Conservation (phyloP, 257 asterid genomes). For the Petunia secreta region DNA sequence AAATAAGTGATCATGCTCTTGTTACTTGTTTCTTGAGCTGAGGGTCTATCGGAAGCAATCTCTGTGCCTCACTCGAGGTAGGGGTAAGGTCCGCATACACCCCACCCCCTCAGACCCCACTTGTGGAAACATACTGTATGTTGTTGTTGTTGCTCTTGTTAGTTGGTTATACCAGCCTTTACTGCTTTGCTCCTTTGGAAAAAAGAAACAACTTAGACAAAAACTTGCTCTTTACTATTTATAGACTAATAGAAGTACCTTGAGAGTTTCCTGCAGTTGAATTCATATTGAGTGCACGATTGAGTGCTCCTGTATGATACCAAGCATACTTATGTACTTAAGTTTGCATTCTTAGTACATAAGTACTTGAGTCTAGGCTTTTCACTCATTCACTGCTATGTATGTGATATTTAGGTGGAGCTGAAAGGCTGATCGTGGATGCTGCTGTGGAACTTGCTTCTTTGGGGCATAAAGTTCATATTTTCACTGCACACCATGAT, state of each 20-base stretch:
- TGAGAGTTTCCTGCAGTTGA: background rate
- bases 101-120: no score
- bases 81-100: no score
- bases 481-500: slow-evolving; percentile 88
- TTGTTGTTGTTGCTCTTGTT: background rate
- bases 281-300: background rate
- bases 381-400: background rate
- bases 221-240: background rate
- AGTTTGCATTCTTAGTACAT: no score
- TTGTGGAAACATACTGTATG: no score
- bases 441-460: slow-evolving; percentile 87
- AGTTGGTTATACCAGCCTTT: background rate
- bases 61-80: no score
- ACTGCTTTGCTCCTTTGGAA: background rate
- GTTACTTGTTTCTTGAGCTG: background rate
- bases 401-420: slow-evolving; percentile 64
- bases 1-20: background rate
- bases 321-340: background rate
- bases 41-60: no score
- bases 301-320: background rate
- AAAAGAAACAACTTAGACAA: no score
- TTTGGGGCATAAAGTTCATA: slow-evolving; percentile 69
- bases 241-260: background rate
- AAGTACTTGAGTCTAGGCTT: no score
- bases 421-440: slow-evolving; percentile 87